Evolutionary conservation across 2,329 filamentous ascomycete species (phyloP), one percentile per base, ranked within the genome.

Genomic region (Colletotrichum phormii): DNA sequence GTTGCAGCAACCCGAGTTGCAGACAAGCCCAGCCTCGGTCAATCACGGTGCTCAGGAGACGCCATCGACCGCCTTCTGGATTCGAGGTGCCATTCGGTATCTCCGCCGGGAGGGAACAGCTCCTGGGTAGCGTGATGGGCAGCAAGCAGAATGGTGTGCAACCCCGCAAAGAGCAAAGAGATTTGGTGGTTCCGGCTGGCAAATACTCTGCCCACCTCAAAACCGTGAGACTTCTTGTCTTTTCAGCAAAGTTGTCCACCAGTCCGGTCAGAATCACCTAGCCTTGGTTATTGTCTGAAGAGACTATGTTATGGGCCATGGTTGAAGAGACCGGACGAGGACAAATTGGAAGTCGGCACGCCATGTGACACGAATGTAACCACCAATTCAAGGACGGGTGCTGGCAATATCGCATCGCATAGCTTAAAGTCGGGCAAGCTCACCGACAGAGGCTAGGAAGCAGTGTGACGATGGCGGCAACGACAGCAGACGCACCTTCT

Each of bases 101-200:
- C 55, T 61, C 57, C 70, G 66, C 65, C 57, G 65, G 61, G 61
- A 66, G 65, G 70, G 65, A 69, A 73, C 61, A 67, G 62, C 67
- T 66, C 51, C 37, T 73, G 69, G 64, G 60, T 65, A 74, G 72
- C 67, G 67, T 73, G 71, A 67, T 72, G 67, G 71, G 42, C 51
- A 58, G 26, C 35, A 60, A 37, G 42, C 59, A 61, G 49, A 64
- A 33, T 65, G 61, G 68, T 66, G 63, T 71, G 68, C 55, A 67
- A 58, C 68, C 64, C 68, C 68, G 57, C 68, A 71, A 55, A 53
- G 57, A 67, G 18, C 35, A 49, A 64, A 22, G 26, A 13, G 37
- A 55, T 35, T 24, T 55, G 49, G 35, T 31, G 15, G 31, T 49
- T 55, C 31, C 33, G 37, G 22, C 54, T 65, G 31, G 63, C 54